Base-by-base conservation (phyloP, 2,329 filamentous ascomycete species). In the Rutstroemia sp. region DNA sequence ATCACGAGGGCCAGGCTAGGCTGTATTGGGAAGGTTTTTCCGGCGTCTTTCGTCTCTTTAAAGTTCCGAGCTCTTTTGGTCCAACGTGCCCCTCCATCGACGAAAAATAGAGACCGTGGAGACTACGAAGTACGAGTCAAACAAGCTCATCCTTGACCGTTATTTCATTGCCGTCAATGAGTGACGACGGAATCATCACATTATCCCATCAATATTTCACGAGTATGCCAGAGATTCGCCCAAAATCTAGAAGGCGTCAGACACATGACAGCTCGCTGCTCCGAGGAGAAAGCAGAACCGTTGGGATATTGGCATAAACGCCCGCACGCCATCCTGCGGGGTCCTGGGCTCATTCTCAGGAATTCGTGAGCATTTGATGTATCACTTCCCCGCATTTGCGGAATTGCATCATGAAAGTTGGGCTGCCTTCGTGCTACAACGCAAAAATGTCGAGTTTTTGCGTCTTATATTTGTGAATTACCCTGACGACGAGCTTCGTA, bases 231-330 rank as follows among this genome's bases (percentile, higher is more conserved):
- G n/a, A 18, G 9, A 19, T n/a, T 19, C 19, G 18, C 9, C 39
- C 9, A 18, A 19, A 23, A 16, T 19, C 37, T 16, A 16, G n/a
- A 41, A 47, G 42, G 42, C 30, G 18, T 45, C 23, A 2, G 41
- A 44, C 51, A 54, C 30, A 54, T 54, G 44, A 54, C 39, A 42
- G n/a, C 10, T 8, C n/a, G 18, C n/a, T 9, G 9, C 42, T 48
- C 52, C 44, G 52, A 49, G 52, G 52, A 54, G 52, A 54, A 49
- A 41, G 21, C 27, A 48, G 42, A 16, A 48, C 16, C 19, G 39
- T 42, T 42, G 38, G 12, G 38, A 14, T 41, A 14, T 41, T 14
- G 16, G n/a, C 39, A 8, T 7, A 14, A 42, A 19, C 16, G 7
- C n/a, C 39, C 39, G 39, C 39, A 49, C 16, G 21, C 52, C 42